Base-by-base conservation (phyloP, 2,329 filamentous ascomycete species). In the Cladophialophora immunda region DNA sequence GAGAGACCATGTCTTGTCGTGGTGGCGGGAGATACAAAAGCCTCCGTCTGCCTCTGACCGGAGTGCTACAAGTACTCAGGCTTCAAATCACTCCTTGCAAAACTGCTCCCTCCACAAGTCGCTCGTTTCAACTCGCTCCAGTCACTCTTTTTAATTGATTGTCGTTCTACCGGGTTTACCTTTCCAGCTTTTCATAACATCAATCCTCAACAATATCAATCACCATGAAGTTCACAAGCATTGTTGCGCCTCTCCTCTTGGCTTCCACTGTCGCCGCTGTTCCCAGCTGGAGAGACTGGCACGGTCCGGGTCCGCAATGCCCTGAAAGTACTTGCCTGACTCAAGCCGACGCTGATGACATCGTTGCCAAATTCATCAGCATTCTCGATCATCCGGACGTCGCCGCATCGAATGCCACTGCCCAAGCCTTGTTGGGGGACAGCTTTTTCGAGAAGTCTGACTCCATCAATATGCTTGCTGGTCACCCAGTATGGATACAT, bases 391-490 rank as follows among this genome's bases (percentile, higher is more conserved):
- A 65, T 38, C 53, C 66, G 3, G 62, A 70, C 52, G 54, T 68
- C 30, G 15, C 41, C 27, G 63, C 68, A 38, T 47, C 69, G 47
- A 68, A 68, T 38, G 58, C 57, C 17, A 69, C 64, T 30, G 70
- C 70, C 30, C 62, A 70, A 38, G 68, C 68, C 2, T 58, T 70
- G 41, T 41, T 71, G 25, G 65, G 63, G 15, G 64, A 67, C 29
- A 55, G 45, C 13, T 70, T 68, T 57, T 62, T 67, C 53, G 68
- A 70, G 32, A 70, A 64, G 25, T 65, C 65, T 1, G 70, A 72
- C 59, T 70, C 70, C 1, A 72, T 72, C 67, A 72, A 72, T 55
- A 69, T 68, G 29, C 62, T 70, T 27, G 64, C 66, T 52, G 64
- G 62, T 7, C 53, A 61, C 41, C 68, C 68, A 2, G 69, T 70